phyloP scores from a whole-genome alignment of 2,329 filamentous ascomycete genomes.

The Coccinonectria pachysandricola region DNA sequence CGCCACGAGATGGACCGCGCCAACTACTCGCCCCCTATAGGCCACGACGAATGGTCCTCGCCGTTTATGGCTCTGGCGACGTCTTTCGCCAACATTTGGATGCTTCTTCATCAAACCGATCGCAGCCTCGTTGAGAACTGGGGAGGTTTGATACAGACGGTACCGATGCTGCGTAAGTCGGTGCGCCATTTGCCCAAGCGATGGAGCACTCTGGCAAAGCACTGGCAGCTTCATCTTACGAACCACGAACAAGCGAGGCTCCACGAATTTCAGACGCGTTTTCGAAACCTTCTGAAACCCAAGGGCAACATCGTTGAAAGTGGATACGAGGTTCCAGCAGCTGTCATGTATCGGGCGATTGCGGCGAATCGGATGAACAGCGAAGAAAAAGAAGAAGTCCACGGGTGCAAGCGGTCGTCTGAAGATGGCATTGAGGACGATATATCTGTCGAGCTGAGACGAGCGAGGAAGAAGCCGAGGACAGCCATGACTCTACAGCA shows the following conservation, averaged over 20 bases:
- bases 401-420: no score
- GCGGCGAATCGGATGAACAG: constrained; percentile 1
- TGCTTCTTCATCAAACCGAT: constrained; percentile 5
- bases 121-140: constrained; percentile 6
- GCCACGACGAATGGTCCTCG: constrained; percentile 11
- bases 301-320: constrained; percentile 3
- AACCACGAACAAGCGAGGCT: constrained; percentile 5
- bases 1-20: no score
- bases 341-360: constrained; percentile 3
- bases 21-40: no score
- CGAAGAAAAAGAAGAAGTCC: constrained; percentile 3
- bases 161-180: constrained; percentile 16
- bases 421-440: no score
- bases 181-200: constrained; percentile 9
- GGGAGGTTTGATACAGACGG: constrained; percentile 12
- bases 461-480: not conserved
- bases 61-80: constrained; percentile 4
- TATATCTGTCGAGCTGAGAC: constrained; percentile 2
- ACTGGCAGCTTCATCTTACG: constrained; percentile 11
- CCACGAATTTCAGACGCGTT: constrained; percentile 7
- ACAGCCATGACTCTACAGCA: constrained; percentile 2
- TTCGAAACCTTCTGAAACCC: constrained; percentile 5
- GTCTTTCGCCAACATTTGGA: constrained; percentile 6
- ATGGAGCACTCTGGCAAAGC: constrained; percentile 13
- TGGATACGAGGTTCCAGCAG: constrained; percentile 1